Conservation (phyloP, 2,329 filamentous ascomycete genomes). For the Colletotrichum tabaci region DNA sequence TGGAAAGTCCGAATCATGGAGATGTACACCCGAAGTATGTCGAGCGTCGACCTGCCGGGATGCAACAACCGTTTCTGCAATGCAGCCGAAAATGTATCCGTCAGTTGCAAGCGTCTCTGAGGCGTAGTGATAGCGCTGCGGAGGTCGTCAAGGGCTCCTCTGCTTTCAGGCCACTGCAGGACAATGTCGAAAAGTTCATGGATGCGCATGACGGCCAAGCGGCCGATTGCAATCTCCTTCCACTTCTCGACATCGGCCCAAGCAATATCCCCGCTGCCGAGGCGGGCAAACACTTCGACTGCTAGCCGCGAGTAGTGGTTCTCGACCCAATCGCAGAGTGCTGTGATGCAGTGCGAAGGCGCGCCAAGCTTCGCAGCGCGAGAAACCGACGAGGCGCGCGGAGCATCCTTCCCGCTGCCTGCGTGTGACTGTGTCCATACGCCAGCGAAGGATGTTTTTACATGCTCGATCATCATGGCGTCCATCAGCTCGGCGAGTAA, state of each 20-base stretch:
- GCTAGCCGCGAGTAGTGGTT: conserved; percentile 76
- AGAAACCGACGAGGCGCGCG: conserved; percentile 46
- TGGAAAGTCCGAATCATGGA: conserved; percentile 85
- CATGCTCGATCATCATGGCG: conserved; percentile 73
- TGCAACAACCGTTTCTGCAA: conserved; percentile 79
- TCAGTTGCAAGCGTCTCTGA: conserved; percentile 78
- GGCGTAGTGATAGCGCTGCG: conserved; percentile 78
- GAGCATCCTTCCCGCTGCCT: conserved; percentile 45
- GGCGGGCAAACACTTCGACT: conserved; percentile 70
- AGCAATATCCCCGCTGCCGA: conserved; percentile 61
- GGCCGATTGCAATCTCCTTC: conserved; percentile 78
- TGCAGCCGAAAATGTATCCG: conserved; percentile 76
- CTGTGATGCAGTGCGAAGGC: conserved; percentile 69
- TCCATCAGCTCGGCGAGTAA: conserved; percentile 82
- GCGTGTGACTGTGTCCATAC: conserved; percentile 65
- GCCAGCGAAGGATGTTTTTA: conserved; percentile 73
- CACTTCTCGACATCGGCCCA: conserved; percentile 75
- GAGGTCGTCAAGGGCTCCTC: conserved; percentile 81
- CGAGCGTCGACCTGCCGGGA: conserved; percentile 81
- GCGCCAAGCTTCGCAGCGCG: conserved; percentile 47
- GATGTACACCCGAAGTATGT: conserved; percentile 84
- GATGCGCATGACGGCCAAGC: conserved; percentile 78
- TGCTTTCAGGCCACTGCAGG: conserved; percentile 79
- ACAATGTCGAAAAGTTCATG: conserved; percentile 85
- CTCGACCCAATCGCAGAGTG: conserved; percentile 78